Percentiles rank a stretch among this genome's conserved stretches.
Evolutionary conservation across 2,329 filamentous ascomycete species (phyloP).

Genomic region (Fusarium sp.): DNA sequence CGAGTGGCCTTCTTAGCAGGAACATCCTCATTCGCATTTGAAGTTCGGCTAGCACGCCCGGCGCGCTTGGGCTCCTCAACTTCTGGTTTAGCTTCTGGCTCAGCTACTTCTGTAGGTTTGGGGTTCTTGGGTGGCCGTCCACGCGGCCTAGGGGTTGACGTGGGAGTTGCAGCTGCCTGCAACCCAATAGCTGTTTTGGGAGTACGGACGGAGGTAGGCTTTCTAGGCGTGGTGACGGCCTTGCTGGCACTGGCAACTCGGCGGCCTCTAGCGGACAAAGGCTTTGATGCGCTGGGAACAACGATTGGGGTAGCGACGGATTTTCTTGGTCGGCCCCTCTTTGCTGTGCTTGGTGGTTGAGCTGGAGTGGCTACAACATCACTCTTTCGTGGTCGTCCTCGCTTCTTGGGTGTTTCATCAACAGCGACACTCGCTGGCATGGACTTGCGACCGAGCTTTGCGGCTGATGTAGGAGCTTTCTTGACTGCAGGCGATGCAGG

Average conservation of each 20-base stretch:
- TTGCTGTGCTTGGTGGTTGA: conserved; percentile 18
- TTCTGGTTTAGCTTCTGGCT: conserved; percentile 6
- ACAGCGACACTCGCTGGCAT: conserved; percentile 35
- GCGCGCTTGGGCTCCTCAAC: conserved; percentile 4
- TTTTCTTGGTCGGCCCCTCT: conserved; percentile 42
- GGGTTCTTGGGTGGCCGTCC: conserved; percentile 40
- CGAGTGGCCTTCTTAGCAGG: conserved; percentile 19
- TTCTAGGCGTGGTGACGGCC: conserved; percentile 15
- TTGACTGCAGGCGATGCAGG: conserved; percentile 27
- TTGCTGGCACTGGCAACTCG: conserved; percentile 28
- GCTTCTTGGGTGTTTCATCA: conserved; percentile 36
- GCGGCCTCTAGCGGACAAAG: conserved; percentile 21
- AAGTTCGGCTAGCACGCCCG: not conserved
- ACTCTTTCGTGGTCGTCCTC: conserved; percentile 42
- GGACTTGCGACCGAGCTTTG: conserved; percentile 35
- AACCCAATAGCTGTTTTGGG: conserved; percentile 28
- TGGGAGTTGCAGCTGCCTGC: conserved; percentile 9
- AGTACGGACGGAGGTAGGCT: not conserved
- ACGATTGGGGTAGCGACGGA: conserved; percentile 24
- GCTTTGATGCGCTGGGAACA: conserved; percentile 16
- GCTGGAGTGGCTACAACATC: conserved; percentile 33
- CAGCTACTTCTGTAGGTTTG: not conserved
- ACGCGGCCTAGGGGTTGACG: conserved; percentile 38
- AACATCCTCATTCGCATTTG: not conserved
- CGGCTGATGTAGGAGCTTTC: conserved; percentile 15